A percentile compares a stretch with the other conserved stretches of the same genome.
Evolutionary conservation across 2,329 filamentous ascomycete species (phyloP).

Genomic region (Coniella vitis): DNA sequence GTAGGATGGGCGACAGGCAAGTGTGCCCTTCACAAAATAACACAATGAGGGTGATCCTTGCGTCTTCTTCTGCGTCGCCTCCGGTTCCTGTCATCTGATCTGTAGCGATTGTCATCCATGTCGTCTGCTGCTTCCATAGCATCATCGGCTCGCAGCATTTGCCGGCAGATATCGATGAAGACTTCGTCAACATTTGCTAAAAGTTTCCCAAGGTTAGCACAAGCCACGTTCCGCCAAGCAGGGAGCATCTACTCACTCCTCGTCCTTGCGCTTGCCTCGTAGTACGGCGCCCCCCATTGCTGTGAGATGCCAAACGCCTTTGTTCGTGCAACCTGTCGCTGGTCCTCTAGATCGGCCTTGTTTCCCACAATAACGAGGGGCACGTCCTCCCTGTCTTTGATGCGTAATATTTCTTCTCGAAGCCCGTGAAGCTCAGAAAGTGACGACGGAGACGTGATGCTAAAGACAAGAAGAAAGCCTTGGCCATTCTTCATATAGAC

Average conservation of each 20-base stretch:
- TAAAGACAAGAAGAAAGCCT: constrained; percentile 87
- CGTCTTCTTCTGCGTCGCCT: constrained; percentile 10
- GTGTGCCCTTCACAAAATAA: constrained; percentile 10
- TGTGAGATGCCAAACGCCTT: constrained; percentile 81
- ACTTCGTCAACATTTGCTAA: constrained; percentile 82
- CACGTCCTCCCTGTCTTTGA: constrained; percentile 80
- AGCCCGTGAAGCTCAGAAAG: constrained; percentile 73
- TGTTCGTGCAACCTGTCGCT: constrained; percentile 69
- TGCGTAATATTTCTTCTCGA: constrained; percentile 82
- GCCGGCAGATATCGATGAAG: constrained; percentile 76
- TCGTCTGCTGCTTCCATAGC: constrained; percentile 6
- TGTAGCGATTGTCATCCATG: constrained; percentile 5
- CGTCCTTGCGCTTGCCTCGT: constrained; percentile 79
- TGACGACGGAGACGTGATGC: constrained; percentile 80
- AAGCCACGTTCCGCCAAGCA: not conserved
- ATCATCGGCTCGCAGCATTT: constrained; percentile 72
- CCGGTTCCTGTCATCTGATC: constrained; percentile 10
- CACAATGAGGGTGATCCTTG: constrained; percentile 15
- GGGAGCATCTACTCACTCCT: constrained; percentile 44
- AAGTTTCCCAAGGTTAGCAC: constrained; percentile 19
- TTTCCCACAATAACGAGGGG: constrained; percentile 89
- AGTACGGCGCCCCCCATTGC: constrained; percentile 83
- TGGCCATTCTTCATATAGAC: constrained; percentile 92
- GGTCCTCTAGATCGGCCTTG: constrained; percentile 84
- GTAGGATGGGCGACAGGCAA: not conserved